Percentiles rank a stretch among this genome's conserved stretches.
Conservation (phyloP, 805 yeast genomes). For the Metschnikowia borealis region DNA sequence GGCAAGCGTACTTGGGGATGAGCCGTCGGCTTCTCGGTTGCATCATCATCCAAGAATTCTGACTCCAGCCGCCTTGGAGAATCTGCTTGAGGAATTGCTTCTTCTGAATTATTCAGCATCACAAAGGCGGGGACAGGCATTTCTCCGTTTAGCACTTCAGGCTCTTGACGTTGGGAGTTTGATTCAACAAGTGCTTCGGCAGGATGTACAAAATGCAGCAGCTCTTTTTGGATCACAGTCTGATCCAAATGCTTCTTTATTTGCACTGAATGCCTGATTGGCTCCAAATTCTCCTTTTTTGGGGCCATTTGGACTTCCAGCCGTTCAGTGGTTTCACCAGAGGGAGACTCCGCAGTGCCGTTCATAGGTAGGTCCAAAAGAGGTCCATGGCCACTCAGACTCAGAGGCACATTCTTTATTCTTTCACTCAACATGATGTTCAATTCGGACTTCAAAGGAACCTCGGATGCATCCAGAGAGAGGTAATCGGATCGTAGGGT, state of each 20-base stretch:
- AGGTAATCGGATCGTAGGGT: conserved; percentile 3
- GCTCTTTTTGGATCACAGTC: background rate
- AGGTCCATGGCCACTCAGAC: background rate
- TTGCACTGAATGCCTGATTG: background rate
- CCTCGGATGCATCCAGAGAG: conserved; percentile 4
- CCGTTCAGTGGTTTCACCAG: background rate
- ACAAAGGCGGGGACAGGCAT: background rate
- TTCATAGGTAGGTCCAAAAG: background rate
- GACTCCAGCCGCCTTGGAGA: background rate
- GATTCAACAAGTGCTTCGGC: background rate
- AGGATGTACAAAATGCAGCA: background rate
- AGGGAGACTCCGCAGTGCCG: background rate
- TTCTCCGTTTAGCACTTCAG: background rate
- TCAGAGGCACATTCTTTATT: background rate
- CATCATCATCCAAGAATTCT: background rate
- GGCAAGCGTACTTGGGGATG: background rate
- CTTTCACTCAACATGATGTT: conserved; percentile 8
- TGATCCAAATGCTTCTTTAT: background rate
- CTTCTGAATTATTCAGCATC: background rate
- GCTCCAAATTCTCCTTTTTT: background rate
- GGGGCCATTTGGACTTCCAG: background rate
- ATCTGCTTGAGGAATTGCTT: background rate
- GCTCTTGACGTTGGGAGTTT: background rate
- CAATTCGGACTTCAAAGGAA: conserved; percentile 7
- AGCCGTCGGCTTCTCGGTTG: background rate